Conservation (phyloP, 768 basidiomycete genomes). For the Boletus coccyginus region DNA sequence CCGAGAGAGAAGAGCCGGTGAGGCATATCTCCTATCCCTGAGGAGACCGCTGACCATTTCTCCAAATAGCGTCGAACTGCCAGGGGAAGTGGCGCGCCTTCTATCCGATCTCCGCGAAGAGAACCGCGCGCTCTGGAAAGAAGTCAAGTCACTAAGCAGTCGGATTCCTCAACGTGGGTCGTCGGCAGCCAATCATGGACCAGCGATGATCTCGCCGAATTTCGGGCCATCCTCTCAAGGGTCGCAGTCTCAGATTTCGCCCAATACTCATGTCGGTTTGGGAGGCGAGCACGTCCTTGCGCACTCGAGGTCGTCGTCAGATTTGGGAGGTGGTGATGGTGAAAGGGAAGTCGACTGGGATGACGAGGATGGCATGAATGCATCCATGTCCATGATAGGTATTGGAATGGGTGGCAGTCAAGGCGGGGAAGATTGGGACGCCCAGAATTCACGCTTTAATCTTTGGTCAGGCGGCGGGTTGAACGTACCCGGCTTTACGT, state of each 20-base stretch:
- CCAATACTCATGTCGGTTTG: slow-evolving; percentile 1
- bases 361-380: slow-evolving; percentile 24
- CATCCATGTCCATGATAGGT: slow-evolving; percentile 6
- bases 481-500: slow-evolving; percentile 11
- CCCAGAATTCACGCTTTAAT: slow-evolving; percentile 15
- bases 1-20: slow-evolving; percentile 42
- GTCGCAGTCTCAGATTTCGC: slow-evolving; percentile 8
- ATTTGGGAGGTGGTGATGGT: slow-evolving; percentile 24
- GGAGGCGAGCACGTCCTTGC: slow-evolving; percentile 14
- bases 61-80: slow-evolving; percentile 67
- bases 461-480: slow-evolving; percentile 11
- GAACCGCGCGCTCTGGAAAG: slow-evolving; percentile 56
- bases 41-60: slow-evolving; percentile 19
- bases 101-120: slow-evolving; percentile 71
- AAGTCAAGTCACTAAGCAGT: slow-evolving; percentile 20
- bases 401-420: slow-evolving; percentile 16
- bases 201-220: slow-evolving; percentile 1
- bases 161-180: slow-evolving; percentile 22
- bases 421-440: slow-evolving; percentile 25
- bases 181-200: neutral
- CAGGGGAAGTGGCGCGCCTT: slow-evolving; percentile 61
- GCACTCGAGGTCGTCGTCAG: slow-evolving; percentile 29
- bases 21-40: neutral
- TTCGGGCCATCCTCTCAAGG: slow-evolving; percentile 8
- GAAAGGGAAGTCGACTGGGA: slow-evolving; percentile 30